phyloP scores from a whole-genome alignment of 192 early-diverging fungal genomes.

The Umbelopsis ramanniana region DNA sequence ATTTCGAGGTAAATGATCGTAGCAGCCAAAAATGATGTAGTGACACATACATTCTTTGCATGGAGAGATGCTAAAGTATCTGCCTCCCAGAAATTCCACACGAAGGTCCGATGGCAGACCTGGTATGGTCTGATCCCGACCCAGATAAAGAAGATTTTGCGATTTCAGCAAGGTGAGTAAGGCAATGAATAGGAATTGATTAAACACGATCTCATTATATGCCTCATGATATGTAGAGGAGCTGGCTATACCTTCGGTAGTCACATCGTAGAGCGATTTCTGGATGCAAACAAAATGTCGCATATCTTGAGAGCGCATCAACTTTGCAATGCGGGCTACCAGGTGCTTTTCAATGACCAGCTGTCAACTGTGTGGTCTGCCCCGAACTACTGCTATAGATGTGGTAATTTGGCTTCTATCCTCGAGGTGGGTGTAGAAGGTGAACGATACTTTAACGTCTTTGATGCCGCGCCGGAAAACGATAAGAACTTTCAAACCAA shows the following conservation, averaged over 20 bases:
- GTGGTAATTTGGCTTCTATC: conserved; percentile 85
- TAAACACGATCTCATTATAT: background rate
- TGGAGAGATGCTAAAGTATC: too few species aligned
- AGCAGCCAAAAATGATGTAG: background rate
- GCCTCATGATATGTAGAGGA: conserved; percentile 53
- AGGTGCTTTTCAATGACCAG: conserved; percentile 81
- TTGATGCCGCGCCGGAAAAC: conserved; percentile 85
- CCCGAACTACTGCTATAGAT: conserved; percentile 85
- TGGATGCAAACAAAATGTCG: conserved; percentile 76
- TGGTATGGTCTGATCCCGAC: conserved; percentile 92
- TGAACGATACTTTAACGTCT: conserved; percentile 86
- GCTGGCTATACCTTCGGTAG: conserved; percentile 89
- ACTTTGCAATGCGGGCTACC: conserved; percentile 87
- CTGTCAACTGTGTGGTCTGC: conserved; percentile 91
- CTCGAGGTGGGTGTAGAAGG: conserved; percentile 76
- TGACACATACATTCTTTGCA: background rate
- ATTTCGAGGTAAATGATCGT: conserved; percentile 64
- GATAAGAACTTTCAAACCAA: conserved; percentile 48
- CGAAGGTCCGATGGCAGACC: conserved; percentile 92
- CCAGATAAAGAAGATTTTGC: conserved; percentile 77
- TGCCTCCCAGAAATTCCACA: conserved; percentile 82
- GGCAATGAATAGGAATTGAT: too few species aligned
- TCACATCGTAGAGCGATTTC: conserved; percentile 76
- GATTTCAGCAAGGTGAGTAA: conserved; percentile 70
- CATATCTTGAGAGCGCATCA: conserved; percentile 89